Conservation (phyloP, 768 basidiomycete genomes). For the Russula abietina region DNA sequence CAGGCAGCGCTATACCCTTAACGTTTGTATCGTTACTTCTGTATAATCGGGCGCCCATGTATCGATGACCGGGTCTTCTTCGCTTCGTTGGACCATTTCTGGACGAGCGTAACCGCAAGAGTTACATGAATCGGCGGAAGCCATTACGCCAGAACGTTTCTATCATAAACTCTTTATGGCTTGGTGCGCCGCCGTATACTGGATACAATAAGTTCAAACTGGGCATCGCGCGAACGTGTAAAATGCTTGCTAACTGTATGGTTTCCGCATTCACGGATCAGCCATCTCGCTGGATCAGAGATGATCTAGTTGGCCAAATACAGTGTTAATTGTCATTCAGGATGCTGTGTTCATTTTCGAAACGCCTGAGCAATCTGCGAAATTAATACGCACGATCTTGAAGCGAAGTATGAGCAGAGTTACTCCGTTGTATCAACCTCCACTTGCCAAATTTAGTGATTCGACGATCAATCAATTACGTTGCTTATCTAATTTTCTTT, state of each 20-base stretch:
- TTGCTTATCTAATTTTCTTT: neutral
- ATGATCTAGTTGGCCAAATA: neutral
- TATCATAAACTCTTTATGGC: neutral
- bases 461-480: no score
- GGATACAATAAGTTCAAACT: neutral
- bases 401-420: neutral
- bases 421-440: no score
- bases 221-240: neutral
- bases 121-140: neutral
- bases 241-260: neutral
- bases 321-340: neutral
- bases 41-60: slow-evolving; percentile 7
- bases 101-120: neutral
- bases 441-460: no score
- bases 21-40: slow-evolving; percentile 5
- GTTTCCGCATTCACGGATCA: neutral
- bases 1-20: slow-evolving; percentile 4
- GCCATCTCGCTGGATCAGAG: neutral
- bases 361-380: no score
- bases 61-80: neutral
- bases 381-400: neutral
- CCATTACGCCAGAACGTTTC: neutral
- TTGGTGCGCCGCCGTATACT: neutral
- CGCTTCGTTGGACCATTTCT: neutral
- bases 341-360: neutral